A percentile compares a stretch with the other conserved stretches of the same genome.
phyloP scores from a whole-genome alignment of 768 basidiomycete genomes.

The Boletus rufocinnamomeus region DNA sequence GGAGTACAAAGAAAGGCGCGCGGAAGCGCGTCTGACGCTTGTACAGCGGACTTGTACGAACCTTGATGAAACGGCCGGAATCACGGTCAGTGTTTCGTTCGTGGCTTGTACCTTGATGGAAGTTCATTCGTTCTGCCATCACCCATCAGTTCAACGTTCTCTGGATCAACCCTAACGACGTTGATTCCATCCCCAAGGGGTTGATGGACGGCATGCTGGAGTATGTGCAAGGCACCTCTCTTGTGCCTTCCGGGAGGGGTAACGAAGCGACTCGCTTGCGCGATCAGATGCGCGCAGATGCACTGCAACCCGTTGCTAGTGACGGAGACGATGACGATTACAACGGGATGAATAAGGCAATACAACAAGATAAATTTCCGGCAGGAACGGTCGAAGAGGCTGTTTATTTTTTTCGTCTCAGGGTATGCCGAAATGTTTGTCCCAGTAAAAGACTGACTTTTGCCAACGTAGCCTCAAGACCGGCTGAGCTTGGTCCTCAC shows the following conservation, averaged over 20 bases:
- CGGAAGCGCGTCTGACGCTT: conserved; percentile 66
- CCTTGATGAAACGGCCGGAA: conserved; percentile 74
- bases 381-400: conserved; percentile 67
- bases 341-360: conserved; percentile 19
- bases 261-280: conserved; percentile 53
- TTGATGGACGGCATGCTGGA: conserved; percentile 57
- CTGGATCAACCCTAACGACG: conserved; percentile 70
- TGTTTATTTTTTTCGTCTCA: conserved; percentile 63
- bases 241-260: conserved; percentile 7
- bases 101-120: not conserved
- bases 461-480: conserved; percentile 60
- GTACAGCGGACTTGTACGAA: conserved; percentile 74
- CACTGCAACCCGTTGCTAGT: conserved; percentile 50
- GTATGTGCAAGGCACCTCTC: conserved; percentile 34
- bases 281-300: conserved; percentile 74
- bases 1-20: conserved; percentile 76
- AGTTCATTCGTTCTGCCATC: conserved; percentile 10
- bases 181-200: conserved; percentile 65
- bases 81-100: conserved; percentile 39
- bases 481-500: conserved; percentile 65
- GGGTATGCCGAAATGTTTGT: conserved; percentile 42
- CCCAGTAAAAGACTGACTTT: conserved; percentile 15
- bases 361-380: conserved; percentile 42
- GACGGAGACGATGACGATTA: conserved; percentile 38
- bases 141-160: conserved; percentile 72